Conservation (phyloP, 176 grass and related monocot genomes). For the Aegilops speltoides region DNA sequence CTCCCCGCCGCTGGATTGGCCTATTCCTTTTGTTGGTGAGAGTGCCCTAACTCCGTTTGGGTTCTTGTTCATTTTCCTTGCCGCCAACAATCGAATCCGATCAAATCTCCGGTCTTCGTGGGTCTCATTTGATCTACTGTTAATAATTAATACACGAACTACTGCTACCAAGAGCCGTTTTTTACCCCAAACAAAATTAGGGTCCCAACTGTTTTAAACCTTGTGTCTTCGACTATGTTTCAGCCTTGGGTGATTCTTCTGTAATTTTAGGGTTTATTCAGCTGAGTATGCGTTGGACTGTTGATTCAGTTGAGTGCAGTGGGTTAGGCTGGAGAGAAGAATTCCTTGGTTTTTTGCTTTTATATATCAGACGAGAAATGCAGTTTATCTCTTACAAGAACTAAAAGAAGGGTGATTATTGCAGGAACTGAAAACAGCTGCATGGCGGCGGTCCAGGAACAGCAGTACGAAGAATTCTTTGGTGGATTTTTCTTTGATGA, state of each 20-base stretch:
- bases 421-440: neutral
- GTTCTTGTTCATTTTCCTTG: neutral
- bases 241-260: neutral
- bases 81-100: neutral
- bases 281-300: neutral
- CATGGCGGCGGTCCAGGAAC: slow-evolving; percentile 7
- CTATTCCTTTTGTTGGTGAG: neutral
- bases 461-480: slow-evolving; percentile 1
- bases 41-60: neutral
- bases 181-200: neutral
- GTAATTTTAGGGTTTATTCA: neutral
- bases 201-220: neutral
- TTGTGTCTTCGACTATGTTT: neutral
- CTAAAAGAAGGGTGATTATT: neutral
- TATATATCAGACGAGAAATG: neutral
- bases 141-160: neutral
- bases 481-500: slow-evolving; percentile 36
- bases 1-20: neutral
- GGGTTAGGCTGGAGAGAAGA: neutral
- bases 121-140: neutral
- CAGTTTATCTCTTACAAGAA: neutral
- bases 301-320: neutral
- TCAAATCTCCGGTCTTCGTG: neutral
- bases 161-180: neutral
- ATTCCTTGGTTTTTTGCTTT: neutral